A percentile compares a stretch with the other conserved stretches of the same genome.
These are phyloP conservation scores for Mrakia hoshinonis DNA, from an alignment of 768 basidiomycete genomes.

Conservation along the genomic window DNA sequence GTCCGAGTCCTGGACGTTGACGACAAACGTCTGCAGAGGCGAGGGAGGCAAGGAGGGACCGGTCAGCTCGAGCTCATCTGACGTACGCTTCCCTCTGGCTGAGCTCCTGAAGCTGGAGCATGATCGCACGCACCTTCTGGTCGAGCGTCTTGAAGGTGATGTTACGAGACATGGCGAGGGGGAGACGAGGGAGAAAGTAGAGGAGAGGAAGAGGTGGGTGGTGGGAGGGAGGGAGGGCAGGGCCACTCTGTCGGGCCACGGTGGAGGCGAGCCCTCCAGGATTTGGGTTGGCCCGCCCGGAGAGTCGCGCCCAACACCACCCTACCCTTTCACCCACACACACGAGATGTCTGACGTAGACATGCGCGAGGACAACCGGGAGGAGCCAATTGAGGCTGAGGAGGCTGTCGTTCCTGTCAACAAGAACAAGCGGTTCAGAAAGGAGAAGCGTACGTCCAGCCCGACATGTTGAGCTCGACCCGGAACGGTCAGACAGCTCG, in stretches of 20 bases:
- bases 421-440: slow-evolving; percentile 83
- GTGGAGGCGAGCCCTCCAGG: background rate
- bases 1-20: slow-evolving; percentile 67
- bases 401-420: slow-evolving; percentile 43
- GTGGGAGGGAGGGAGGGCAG: background rate
- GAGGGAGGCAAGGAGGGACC: background rate
- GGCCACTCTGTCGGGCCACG: background rate
- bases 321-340: background rate
- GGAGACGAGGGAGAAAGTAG: background rate
- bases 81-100: background rate
- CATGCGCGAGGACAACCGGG: background rate
- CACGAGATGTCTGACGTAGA: background rate
- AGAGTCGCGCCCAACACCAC: background rate
- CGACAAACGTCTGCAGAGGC: slow-evolving; percentile 58
- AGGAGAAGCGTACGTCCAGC: slow-evolving; percentile 76
- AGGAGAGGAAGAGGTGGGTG: background rate
- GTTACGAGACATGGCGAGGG: slow-evolving; percentile 13
- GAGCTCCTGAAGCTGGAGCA: background rate
- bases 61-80: background rate
- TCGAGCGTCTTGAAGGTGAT: slow-evolving; percentile 91
- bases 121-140: slow-evolving; percentile 50
- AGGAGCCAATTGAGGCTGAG: background rate
- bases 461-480: background rate
- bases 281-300: background rate
- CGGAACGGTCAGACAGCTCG: background rate